Evolutionary conservation across 2,329 filamentous ascomycete genomes (phyloP), one percentile per base, ranked within the genome.

Genomic region (Karstenula rhodostoma): DNA sequence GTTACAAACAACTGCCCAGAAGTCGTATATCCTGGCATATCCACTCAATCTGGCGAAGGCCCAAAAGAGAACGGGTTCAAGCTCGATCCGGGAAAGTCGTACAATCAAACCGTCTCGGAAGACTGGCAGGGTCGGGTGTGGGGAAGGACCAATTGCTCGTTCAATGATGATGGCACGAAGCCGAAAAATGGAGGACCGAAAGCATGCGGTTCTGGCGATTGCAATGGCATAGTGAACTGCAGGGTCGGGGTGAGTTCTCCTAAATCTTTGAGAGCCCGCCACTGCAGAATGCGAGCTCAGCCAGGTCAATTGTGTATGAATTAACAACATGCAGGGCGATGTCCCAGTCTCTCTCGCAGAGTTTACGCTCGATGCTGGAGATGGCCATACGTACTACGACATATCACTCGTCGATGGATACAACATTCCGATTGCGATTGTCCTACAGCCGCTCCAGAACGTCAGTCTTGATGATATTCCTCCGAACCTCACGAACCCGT

Each of bases 331-430:
- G 33, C n/a, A 91, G 89, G 91, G 92, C 19, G 84, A 87, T 58
- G 86, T 88, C 32, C 92, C 92, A 12, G 88, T 88, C 15, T 94
- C 91, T 1, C 84, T 96, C 13, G 91, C 90, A 42, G 92, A 96
- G 73, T 94, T 95, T 78, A 93, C 90, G 57, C 84, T 94, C 17
- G 85, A 87, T 52, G 90, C 89, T 29, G 89, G 89, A 32, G 79
- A 84, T 46, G 81, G 82, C 23, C 89, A 93, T 72, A 90, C 88
- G 10, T 95, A 92, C 75, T 94, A 94, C 79, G 92, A 95, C 76
- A 91, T 95, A 64, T 93, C 90, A 43, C 83, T 94, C 2, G 92
- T 95, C 23, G 92, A 95, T 73, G 92, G 92, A 51, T 94, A 94
- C 83, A 94, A 94, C 73, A 78, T 94, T 1, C 90, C 90, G 1